Evolutionary conservation across 73 alveolate genomes (phyloP).

Genomic region (Stentor roeselii): DNA sequence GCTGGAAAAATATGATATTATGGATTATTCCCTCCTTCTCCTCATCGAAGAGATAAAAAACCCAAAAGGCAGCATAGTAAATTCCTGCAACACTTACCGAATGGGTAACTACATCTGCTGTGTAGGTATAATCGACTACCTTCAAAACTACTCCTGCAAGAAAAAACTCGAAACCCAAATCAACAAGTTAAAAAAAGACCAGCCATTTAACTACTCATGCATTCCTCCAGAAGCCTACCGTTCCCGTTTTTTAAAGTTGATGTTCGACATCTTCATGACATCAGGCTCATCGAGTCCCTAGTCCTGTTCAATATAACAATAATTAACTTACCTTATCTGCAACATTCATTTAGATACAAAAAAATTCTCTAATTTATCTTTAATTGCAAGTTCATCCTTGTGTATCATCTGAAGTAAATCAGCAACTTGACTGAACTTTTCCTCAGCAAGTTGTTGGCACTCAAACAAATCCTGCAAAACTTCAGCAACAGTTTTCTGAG

Average conservation of each 20-base stretch:
- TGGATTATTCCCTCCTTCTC: conserved; percentile 15
- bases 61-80: background rate
- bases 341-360: background rate
- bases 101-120: background rate
- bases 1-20: background rate
- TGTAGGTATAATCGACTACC: background rate
- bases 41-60: background rate
- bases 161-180: background rate
- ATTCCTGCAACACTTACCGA: background rate
- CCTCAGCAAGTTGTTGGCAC: background rate
- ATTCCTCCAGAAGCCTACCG: background rate
- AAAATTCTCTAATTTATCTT: background rate
- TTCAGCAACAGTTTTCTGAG: background rate
- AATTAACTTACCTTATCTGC: too few relatives aligned
- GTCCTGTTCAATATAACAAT: too few relatives aligned
- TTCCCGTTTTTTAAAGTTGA: background rate
- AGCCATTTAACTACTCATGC: background rate
- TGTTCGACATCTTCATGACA: background rate
- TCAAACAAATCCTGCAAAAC: background rate
- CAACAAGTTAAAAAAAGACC: background rate
- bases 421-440: background rate
- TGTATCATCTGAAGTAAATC: background rate
- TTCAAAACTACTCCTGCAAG: background rate
- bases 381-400: background rate
- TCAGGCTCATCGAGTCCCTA: too few relatives aligned